Conservation (phyloP, 2,329 filamentous ascomycete genomes). For the Alternaria sp. region DNA sequence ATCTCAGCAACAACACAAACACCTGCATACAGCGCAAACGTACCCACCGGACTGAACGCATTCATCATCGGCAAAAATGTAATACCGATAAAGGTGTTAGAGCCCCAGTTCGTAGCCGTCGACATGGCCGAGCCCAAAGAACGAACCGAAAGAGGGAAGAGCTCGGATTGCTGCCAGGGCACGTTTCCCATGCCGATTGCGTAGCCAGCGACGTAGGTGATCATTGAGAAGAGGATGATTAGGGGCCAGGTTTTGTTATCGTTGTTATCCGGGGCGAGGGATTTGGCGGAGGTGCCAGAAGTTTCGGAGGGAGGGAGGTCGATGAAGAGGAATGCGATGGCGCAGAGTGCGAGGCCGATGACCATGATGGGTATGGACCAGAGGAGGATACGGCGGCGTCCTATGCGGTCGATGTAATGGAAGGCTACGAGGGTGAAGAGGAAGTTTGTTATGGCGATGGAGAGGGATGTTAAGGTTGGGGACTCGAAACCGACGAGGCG, state of each 20-base stretch:
- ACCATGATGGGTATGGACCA: constrained; percentile 87
- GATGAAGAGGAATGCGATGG: constrained; percentile 75
- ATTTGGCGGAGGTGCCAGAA: constrained; percentile 20
- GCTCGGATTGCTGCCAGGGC: constrained; percentile 93
- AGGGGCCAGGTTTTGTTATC: constrained; percentile 34
- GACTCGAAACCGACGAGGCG: constrained; percentile 56
- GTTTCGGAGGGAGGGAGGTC: constrained; percentile 52
- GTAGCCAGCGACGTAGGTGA: constrained; percentile 84
- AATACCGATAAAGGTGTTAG: constrained; percentile 84
- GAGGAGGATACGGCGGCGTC: constrained; percentile 70
- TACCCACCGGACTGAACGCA: constrained; percentile 73
- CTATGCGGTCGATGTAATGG: constrained; percentile 55
- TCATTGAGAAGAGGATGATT: constrained; percentile 76
- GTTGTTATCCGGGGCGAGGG: not conserved
- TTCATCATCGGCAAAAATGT: constrained; percentile 92
- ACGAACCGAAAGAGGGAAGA: constrained; percentile 81
- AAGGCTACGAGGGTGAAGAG: constrained; percentile 58
- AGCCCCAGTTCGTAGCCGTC: constrained; percentile 86
- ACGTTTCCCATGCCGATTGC: constrained; percentile 90
- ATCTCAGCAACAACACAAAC: constrained; percentile 75
- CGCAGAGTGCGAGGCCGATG: constrained; percentile 73
- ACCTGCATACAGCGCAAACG: constrained; percentile 80
- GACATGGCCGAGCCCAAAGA: constrained; percentile 75
- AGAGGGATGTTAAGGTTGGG: constrained; percentile 56
- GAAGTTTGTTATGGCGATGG: constrained; percentile 58